Evolutionary conservation across 73 alveolate genomes (phyloP).

Genomic region (Diophrys appendiculata): DNA sequence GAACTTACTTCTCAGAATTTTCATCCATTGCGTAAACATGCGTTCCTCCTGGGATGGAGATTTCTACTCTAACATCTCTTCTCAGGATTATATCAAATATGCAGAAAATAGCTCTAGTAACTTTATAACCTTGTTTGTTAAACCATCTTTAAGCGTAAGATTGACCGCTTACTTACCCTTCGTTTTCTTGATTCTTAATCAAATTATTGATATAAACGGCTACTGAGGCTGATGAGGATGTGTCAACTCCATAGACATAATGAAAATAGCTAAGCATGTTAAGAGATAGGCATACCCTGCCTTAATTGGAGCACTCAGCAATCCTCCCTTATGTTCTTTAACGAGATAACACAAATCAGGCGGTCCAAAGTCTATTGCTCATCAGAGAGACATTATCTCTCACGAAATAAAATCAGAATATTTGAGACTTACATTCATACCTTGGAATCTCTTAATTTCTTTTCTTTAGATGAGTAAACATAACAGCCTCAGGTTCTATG

Average conservation of each 20-base stretch:
- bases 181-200: slow-evolving; percentile 56
- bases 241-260: slow-evolving; percentile 87
- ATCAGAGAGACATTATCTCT: slow-evolving; percentile 16
- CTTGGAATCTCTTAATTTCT: slow-evolving; percentile 39
- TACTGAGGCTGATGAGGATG: slow-evolving; percentile 83
- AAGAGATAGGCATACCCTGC: slow-evolving; percentile 47
- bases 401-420: too few species aligned
- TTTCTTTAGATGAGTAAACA: slow-evolving; percentile 26
- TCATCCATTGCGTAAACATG: slow-evolving; percentile 58
- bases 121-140: slow-evolving; percentile 52
- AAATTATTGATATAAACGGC: slow-evolving; percentile 81
- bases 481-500: slow-evolving; percentile 45
- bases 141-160: slow-evolving; percentile 17
- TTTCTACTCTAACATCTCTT: slow-evolving; percentile 85
- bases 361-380: slow-evolving; percentile 72
- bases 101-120: slow-evolving; percentile 79
- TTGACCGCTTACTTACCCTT: slow-evolving; percentile 16
- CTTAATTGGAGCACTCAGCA: slow-evolving; percentile 57
- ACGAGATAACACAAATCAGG: slow-evolving; percentile 86
- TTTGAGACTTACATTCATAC: slow-evolving; percentile 25
- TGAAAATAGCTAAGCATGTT: slow-evolving; percentile 64
- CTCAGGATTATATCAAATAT: slow-evolving; percentile 79
- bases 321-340: slow-evolving; percentile 76
- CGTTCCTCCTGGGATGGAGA: slow-evolving; percentile 84
- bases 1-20: slow-evolving; percentile 29